Evolutionary conservation across 306 rosid species (phyloP).

Genomic region (Acacia crassicarpa): DNA sequence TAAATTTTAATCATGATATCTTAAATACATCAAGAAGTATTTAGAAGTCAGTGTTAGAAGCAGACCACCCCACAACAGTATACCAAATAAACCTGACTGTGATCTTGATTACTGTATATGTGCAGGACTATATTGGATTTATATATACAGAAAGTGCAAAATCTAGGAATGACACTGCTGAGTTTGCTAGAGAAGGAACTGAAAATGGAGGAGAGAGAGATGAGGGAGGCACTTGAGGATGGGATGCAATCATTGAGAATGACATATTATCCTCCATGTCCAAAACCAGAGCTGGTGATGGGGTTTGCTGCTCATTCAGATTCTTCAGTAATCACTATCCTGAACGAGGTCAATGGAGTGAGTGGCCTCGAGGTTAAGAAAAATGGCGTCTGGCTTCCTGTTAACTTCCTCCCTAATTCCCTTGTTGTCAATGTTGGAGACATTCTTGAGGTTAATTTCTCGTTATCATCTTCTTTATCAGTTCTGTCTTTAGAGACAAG

Average conservation of each 20-base stretch:
- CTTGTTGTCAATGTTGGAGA: constrained; percentile 69
- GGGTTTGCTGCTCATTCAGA: constrained; percentile 71
- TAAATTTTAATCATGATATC: not conserved
- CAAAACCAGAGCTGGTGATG: constrained; percentile 56
- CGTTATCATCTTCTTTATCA: not conserved
- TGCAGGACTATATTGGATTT: constrained; percentile 51
- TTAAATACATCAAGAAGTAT: not conserved
- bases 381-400: constrained; percentile 66
- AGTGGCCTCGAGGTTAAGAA: constrained; percentile 63
- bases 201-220: constrained; percentile 40
- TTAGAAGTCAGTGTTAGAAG: not conserved
- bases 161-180: constrained; percentile 39
- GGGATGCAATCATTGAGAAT: constrained; percentile 65
- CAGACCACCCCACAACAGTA: not conserved
- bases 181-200: constrained; percentile 43
- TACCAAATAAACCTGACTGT: not conserved
- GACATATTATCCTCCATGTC: constrained; percentile 71
- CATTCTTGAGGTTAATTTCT: constrained; percentile 50
- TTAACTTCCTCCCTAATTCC: constrained; percentile 35
- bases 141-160: constrained; percentile 43
- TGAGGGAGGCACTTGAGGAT: constrained; percentile 46
- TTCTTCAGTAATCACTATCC: constrained; percentile 52
- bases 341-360: constrained; percentile 60
- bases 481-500: too few relatives aligned
- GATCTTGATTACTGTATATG: not conserved